phyloP scores from a whole-genome alignment of 2,329 filamentous ascomycete genomes.

The Dissoconium aciculare region DNA sequence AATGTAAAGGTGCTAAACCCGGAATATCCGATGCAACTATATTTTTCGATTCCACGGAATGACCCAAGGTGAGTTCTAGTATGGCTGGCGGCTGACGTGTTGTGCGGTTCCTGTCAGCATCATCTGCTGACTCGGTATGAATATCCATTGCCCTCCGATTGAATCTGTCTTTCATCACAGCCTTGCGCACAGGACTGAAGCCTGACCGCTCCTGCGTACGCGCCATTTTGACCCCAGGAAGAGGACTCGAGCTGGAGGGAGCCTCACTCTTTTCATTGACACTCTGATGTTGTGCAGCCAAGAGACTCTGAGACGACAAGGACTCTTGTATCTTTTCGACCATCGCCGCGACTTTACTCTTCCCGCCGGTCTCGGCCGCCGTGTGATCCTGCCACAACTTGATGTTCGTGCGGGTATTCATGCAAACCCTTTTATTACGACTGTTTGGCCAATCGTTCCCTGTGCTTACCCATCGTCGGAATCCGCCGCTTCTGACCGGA shows the following conservation, averaged over 20 bases:
- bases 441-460: slow-evolving; percentile 33
- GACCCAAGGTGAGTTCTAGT: slow-evolving; percentile 11
- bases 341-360: slow-evolving; percentile 23
- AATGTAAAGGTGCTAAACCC: slow-evolving; percentile 15
- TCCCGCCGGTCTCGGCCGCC: slow-evolving; percentile 17
- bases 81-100: slow-evolving; percentile 1
- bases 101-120: neutral
- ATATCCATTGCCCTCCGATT: slow-evolving; percentile 1
- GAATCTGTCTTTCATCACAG: slow-evolving; percentile 3
- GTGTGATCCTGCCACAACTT: slow-evolving; percentile 25
- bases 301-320: slow-evolving; percentile 23
- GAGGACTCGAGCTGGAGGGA: slow-evolving; percentile 35
- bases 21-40: too few species aligned
- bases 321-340: slow-evolving; percentile 34
- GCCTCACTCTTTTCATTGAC: slow-evolving; percentile 13
- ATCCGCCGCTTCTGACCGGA: slow-evolving; percentile 32
- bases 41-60: too few species aligned
- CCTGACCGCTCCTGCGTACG: neutral
- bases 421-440: slow-evolving; percentile 28
- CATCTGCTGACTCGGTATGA: neutral
- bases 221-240: slow-evolving; percentile 23
- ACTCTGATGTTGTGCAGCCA: slow-evolving; percentile 6
- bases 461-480: slow-evolving; percentile 37
- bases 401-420: slow-evolving; percentile 17
- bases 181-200: slow-evolving; percentile 12